Conservation (phyloP, 768 basidiomycete species). For the Lentinula guzmanii region DNA sequence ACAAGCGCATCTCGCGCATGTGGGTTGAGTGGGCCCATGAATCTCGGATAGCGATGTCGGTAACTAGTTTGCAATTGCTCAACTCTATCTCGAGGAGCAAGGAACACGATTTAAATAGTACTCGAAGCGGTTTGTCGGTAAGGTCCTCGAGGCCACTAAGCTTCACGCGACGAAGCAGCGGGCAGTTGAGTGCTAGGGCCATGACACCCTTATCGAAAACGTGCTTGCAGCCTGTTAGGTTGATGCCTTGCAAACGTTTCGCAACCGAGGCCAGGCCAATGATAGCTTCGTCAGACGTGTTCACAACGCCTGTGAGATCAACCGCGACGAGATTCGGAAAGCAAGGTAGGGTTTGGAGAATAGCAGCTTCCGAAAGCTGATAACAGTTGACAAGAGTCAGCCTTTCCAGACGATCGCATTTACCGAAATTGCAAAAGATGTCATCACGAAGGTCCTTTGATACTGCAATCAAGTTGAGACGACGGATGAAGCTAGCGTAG, state of each 20-base stretch:
- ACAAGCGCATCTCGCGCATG: constrained; percentile 89
- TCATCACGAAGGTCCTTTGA: constrained; percentile 67
- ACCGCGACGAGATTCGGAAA: constrained; percentile 80
- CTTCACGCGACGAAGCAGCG: constrained; percentile 84
- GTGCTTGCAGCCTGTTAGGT: constrained; percentile 75
- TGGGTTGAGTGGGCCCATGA: constrained; percentile 76
- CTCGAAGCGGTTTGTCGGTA: constrained; percentile 71
- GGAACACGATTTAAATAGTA: constrained; percentile 73
- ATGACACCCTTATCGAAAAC: constrained; percentile 75
- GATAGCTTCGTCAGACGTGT: constrained; percentile 68
- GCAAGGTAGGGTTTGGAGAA: constrained; percentile 58
- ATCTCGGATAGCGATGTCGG: constrained; percentile 72
- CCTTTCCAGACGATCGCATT: constrained; percentile 80
- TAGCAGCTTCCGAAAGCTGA: constrained; percentile 54
- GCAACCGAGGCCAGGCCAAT: constrained; percentile 65
- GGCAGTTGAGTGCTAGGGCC: constrained; percentile 70
- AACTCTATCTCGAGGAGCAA: constrained; percentile 93
- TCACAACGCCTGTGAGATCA: constrained; percentile 71
- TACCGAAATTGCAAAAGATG: constrained; percentile 61
- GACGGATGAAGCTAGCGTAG: constrained; percentile 82
- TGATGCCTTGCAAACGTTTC: constrained; percentile 83
- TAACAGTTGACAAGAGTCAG: constrained; percentile 82
- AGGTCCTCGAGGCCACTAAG: constrained; percentile 70
- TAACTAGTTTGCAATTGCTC: constrained; percentile 72
- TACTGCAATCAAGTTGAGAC: constrained; percentile 82